Percentiles rank a stretch among this genome's conserved stretches.
phyloP scores from a whole-genome alignment of 768 basidiomycete species.

The Cyclocybe cylindracea region DNA sequence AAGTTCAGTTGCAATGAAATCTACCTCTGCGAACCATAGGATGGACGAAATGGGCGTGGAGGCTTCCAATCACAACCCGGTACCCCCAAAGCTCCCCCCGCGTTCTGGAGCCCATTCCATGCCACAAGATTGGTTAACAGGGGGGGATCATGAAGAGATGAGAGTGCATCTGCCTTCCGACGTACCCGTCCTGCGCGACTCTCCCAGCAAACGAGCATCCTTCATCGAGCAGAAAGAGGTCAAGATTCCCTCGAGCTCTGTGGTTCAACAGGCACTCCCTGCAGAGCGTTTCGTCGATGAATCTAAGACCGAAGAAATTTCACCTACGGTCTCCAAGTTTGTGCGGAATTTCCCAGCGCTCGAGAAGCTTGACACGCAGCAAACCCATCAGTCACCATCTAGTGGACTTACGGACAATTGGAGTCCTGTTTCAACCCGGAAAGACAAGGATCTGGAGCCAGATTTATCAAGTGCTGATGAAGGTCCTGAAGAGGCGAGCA shows the following conservation, averaged over 20 bases:
- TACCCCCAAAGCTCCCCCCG: slow-evolving; percentile 9
- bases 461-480: slow-evolving; percentile 61
- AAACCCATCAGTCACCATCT: slow-evolving; percentile 7
- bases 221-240: slow-evolving; percentile 52
- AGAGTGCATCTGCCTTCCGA: slow-evolving; percentile 23
- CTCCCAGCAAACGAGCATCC: slow-evolving; percentile 73
- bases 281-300: slow-evolving; percentile 17
- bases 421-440: slow-evolving; percentile 39
- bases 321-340: slow-evolving; percentile 40
- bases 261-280: slow-evolving; percentile 35
- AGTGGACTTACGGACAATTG: slow-evolving; percentile 44
- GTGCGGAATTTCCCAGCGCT: slow-evolving; percentile 36
- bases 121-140: slow-evolving; percentile 75
- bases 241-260: slow-evolving; percentile 37
- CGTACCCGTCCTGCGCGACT: slow-evolving; percentile 61
- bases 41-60: background rate
- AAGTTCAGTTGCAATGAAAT: slow-evolving; percentile 48
- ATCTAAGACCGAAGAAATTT: slow-evolving; percentile 23
- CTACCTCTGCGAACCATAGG: slow-evolving; percentile 13
- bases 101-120: slow-evolving; percentile 13
- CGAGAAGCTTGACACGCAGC: slow-evolving; percentile 24
- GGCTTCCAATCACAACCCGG: slow-evolving; percentile 1
- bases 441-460: slow-evolving; percentile 23
- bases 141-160: slow-evolving; percentile 48
- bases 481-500: slow-evolving; percentile 48